Evolutionary conservation across 2,329 filamentous ascomycete species (phyloP).

Genomic region (Lasiodiplodia sp.): DNA sequence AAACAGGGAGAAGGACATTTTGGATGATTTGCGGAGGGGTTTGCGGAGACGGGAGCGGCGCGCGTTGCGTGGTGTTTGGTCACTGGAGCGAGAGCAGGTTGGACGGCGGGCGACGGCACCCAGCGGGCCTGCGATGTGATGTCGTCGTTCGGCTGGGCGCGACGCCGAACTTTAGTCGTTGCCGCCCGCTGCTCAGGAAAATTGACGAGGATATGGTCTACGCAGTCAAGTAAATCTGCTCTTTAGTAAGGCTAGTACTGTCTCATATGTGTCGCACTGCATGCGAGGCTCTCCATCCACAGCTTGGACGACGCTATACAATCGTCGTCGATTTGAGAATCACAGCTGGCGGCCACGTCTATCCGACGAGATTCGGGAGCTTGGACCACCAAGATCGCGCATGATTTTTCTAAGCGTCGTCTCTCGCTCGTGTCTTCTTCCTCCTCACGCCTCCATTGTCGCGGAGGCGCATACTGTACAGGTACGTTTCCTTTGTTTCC

Average conservation of each 20-base stretch:
- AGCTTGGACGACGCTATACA: background rate
- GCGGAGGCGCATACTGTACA: slow-evolving; percentile 7
- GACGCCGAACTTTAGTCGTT: slow-evolving; percentile 4
- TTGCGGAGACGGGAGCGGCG: background rate
- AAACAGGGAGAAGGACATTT: slow-evolving; percentile 30
- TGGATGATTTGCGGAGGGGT: slow-evolving; percentile 8
- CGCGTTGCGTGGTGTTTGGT: slow-evolving; percentile 2
- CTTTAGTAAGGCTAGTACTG: background rate
- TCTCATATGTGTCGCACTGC: background rate
- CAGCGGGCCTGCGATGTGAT: slow-evolving; percentile 21
- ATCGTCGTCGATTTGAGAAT: background rate
- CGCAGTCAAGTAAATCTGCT: background rate
- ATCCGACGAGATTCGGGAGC: slow-evolving; percentile 6
- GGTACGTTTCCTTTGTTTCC: slow-evolving; percentile 22
- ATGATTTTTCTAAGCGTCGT: slow-evolving; percentile 18
- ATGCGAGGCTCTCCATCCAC: background rate
- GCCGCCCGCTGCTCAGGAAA: background rate
- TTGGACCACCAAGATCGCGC: slow-evolving; percentile 17
- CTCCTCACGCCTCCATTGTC: slow-evolving; percentile 11
- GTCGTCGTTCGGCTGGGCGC: slow-evolving; percentile 24
- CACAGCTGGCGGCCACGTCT: background rate
- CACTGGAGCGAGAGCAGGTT: slow-evolving; percentile 18
- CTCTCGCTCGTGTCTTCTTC: background rate
- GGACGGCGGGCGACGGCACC: background rate
- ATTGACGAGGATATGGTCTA: background rate